Base-by-base conservation (phyloP, 2,329 filamentous ascomycete genomes). In the Boeremia lycopersici region DNA sequence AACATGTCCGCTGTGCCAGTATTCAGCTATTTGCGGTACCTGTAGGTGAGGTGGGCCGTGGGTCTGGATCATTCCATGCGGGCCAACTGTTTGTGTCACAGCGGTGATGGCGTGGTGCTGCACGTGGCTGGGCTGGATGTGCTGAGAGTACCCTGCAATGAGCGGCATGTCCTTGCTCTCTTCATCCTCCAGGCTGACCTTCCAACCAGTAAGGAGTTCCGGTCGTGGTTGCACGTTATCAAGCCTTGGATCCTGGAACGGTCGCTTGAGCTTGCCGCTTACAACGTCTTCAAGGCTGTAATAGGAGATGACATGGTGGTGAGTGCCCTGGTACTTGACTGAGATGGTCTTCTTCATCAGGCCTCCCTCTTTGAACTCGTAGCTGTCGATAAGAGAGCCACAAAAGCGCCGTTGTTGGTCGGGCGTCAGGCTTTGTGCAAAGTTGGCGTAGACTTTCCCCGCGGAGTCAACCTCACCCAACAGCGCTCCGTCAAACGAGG, bases 331-430 rank as follows among this genome's bases (percentile, higher is more conserved):
- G 45, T 89, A 86, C 2, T 84, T 86, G 34, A 96, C 85, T 64
- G 89, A 93, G 75, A 96, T 92, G 0, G 92, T 96, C 80, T 96
- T 96, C 82, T 97, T 97, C 59, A 96, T 85, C 35, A 97, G 77
- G 0, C 93, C 92, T 1, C 86, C 84, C 12, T 86, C 81, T 68
- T 95, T 95, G 82, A 96, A 96, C 29, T 87, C 86, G 66, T 96
- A 96, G 0, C 89, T 92, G 75, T 96, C 92, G n/a, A 93, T 85
- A 11, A 96, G 80, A 0, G 91, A 96, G 6, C 92, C 93, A 39
- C 95, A 86, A 48, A 93, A 77, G 25, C 83, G 81, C 30, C 86
- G 80, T 65, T 88, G 78, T 76, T 78, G 75, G 55, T 81, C 78
- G 39, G 71, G 68, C 1, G 76, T 78, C 1, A 73, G 63, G 39